Evolutionary conservation across 495 filamentous ascomycete species (phyloP).

Genomic region (Amphirosellinia nigrospora): DNA sequence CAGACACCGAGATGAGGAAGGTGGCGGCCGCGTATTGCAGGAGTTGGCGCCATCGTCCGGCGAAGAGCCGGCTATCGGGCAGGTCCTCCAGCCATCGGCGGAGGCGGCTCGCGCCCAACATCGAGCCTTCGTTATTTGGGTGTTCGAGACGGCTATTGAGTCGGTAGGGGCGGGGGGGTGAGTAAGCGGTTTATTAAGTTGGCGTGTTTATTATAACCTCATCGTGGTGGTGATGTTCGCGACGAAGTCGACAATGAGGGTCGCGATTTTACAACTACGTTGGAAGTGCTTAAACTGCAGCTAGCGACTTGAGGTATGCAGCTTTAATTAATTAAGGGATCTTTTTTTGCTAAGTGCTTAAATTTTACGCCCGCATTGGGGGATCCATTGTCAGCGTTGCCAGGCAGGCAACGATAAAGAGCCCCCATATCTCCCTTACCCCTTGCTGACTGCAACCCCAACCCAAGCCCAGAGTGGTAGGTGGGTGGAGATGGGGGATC

Average conservation of each 20-base stretch:
- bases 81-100: conserved; percentile 29
- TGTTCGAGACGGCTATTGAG: neutral
- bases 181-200: neutral
- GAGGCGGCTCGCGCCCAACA: conserved; percentile 25
- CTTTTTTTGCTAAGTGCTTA: neutral
- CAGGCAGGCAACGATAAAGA: neutral
- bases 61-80: conserved; percentile 31
- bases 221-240: neutral
- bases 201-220: neutral
- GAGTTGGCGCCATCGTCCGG: conserved; percentile 29
- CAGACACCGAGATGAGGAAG: conserved; percentile 31
- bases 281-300: too few species aligned
- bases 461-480: neutral
- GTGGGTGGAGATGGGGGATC: neutral
- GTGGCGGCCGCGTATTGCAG: conserved; percentile 32
- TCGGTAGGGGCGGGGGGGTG: neutral
- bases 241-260: neutral
- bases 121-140: neutral
- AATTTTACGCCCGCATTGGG: neutral
- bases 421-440: too few species aligned
- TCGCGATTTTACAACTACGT: neutral
- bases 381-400: neutral
- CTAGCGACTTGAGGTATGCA: too few species aligned
- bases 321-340: too few species aligned
- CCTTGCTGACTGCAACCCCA: neutral